These are phyloP conservation scores for Lentinula aciculospora DNA, from an alignment of 768 basidiomycete genomes.

Conservation along the genomic window DNA sequence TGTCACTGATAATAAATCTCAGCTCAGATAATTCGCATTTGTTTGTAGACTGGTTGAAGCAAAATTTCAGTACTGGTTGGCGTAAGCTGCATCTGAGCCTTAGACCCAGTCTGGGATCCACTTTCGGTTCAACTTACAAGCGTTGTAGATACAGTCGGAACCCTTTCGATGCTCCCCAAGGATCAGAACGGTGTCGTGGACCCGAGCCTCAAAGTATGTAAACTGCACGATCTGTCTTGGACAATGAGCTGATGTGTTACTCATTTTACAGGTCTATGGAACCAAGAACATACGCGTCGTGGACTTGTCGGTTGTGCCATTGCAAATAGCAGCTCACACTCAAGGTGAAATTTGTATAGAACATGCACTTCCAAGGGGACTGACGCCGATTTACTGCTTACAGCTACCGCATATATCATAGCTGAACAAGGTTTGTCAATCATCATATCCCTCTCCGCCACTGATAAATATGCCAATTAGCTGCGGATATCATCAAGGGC, in stretches of 20 bases:
- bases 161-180: constrained; percentile 49
- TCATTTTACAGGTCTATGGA: constrained; percentile 39
- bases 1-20: too few relatives aligned
- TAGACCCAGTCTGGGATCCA: too few relatives aligned
- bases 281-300: constrained; percentile 51
- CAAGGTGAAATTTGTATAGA: constrained; percentile 26
- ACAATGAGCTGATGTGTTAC: not conserved
- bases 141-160: constrained; percentile 42
- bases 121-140: too few relatives aligned
- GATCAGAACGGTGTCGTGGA: constrained; percentile 50
- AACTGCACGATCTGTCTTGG: constrained; percentile 15
- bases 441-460: not conserved
- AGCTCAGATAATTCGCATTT: not conserved
- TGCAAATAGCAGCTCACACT: constrained; percentile 43
- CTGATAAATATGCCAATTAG: not conserved
- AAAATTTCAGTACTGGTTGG: constrained; percentile 18
- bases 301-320: constrained; percentile 48
- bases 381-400: not conserved
- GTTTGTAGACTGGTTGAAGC: constrained; percentile 13
- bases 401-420: constrained; percentile 39
- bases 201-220: constrained; percentile 31
- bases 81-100: constrained; percentile 12
- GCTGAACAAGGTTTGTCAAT: constrained; percentile 37
- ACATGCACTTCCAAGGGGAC: too few relatives aligned
- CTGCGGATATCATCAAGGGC: constrained; percentile 2